Percentiles rank a stretch among this genome's conserved stretches.
phyloP scores from a whole-genome alignment of 2,329 filamentous ascomycete species.

The Aurifilum marmelostoma region DNA sequence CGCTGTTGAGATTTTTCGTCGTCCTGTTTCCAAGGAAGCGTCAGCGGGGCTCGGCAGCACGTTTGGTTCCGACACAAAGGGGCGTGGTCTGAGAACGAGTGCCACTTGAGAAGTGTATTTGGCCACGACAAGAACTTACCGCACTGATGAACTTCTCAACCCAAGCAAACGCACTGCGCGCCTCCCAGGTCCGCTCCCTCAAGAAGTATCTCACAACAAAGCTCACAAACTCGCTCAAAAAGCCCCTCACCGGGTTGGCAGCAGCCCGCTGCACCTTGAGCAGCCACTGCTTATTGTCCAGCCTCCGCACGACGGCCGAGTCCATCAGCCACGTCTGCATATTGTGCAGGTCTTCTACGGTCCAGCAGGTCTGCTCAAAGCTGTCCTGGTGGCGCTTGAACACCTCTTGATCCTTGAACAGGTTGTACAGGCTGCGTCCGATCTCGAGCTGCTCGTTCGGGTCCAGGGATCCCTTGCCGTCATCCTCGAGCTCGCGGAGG shows the following conservation, averaged over 20 bases:
- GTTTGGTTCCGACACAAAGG: not conserved
- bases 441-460: constrained; percentile 30
- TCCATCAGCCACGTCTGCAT: constrained; percentile 33
- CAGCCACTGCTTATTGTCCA: constrained; percentile 32
- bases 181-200: constrained; percentile 4
- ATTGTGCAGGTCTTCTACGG: constrained; percentile 27
- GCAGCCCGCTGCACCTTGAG: constrained; percentile 24
- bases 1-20: not conserved
- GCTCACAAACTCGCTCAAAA: constrained; percentile 21
- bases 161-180: not conserved
- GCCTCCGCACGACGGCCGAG: constrained; percentile 29
- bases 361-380: constrained; percentile 29
- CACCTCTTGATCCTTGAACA: constrained; percentile 30
- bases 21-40: not conserved
- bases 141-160: not conserved
- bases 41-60: not conserved
- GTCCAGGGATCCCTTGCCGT: constrained; percentile 29
- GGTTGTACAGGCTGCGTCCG: constrained; percentile 31
- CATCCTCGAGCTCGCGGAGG: constrained; percentile 30
- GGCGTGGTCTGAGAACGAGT: too few relatives aligned
- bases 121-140: constrained; percentile 8
- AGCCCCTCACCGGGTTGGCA: constrained; percentile 28
- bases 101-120: not conserved
- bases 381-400: constrained; percentile 30
- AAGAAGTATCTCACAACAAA: not conserved